phyloP scores from a whole-genome alignment of 192 early-diverging fungal genomes.

The Backusella morwellensis region DNA sequence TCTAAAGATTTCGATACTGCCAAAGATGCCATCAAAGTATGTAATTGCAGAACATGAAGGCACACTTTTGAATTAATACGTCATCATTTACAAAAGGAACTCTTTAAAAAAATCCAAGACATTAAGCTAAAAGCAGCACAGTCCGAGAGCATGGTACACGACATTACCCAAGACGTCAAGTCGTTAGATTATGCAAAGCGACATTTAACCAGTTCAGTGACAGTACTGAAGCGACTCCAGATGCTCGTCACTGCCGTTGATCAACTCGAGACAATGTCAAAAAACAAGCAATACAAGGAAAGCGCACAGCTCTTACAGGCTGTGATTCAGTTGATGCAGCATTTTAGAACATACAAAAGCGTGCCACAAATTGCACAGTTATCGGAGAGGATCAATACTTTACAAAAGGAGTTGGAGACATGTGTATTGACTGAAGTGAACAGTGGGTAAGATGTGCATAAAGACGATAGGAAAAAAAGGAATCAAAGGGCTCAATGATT shows the following conservation, averaged over 20 bases:
- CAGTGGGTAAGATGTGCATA: slow-evolving; percentile 43
- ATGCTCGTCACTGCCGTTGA: slow-evolving; percentile 83
- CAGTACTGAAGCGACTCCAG: slow-evolving; percentile 80
- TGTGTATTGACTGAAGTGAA: slow-evolving; percentile 77
- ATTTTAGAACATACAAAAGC: slow-evolving; percentile 71
- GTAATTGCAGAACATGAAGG: background rate
- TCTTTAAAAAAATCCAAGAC: slow-evolving; percentile 78
- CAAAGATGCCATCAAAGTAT: slow-evolving; percentile 74
- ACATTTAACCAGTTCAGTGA: slow-evolving; percentile 81
- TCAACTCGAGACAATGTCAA: slow-evolving; percentile 65
- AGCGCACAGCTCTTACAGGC: slow-evolving; percentile 79
- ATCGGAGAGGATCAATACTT: slow-evolving; percentile 52
- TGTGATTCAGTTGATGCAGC: slow-evolving; percentile 71
- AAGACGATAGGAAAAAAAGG: background rate
- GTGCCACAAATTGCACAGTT: slow-evolving; percentile 77
- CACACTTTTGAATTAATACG: background rate
- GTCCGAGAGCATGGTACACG: slow-evolving; percentile 86
- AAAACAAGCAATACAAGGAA: slow-evolving; percentile 74
- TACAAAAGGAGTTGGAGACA: slow-evolving; percentile 63
- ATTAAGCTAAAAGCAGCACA: slow-evolving; percentile 84
- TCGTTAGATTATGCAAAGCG: slow-evolving; percentile 92
- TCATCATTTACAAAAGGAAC: slow-evolving; percentile 42
- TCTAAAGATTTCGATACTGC: slow-evolving; percentile 67
- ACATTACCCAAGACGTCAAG: slow-evolving; percentile 97
- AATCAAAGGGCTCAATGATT: slow-evolving; percentile 25